These are phyloP conservation scores for Ophiognomonia clavigignenti-juglandacearum DNA, from an alignment of 2,329 filamentous ascomycete species.

Conservation along the genomic window DNA sequence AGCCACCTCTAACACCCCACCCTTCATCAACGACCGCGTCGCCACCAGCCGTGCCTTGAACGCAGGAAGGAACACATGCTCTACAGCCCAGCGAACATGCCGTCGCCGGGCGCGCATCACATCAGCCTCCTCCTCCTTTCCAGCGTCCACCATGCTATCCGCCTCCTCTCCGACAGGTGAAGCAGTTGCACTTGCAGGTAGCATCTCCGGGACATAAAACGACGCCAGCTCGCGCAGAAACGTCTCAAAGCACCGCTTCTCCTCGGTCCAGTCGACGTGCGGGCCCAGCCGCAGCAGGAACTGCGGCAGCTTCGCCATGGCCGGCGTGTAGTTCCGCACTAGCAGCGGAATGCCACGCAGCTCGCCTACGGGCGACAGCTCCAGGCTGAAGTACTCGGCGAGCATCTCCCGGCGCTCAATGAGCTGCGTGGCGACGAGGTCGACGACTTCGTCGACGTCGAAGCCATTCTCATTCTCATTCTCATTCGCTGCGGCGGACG, in stretches of 20 bases:
- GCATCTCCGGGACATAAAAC: constrained; percentile 84
- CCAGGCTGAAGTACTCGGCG: constrained; percentile 84
- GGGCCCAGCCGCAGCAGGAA: constrained; percentile 88
- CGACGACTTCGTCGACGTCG: constrained; percentile 61
- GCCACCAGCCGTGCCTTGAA: constrained; percentile 79
- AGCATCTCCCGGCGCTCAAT: constrained; percentile 80
- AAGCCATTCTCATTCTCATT: constrained; percentile 51
- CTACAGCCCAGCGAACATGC: constrained; percentile 70
- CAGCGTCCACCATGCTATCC: constrained; percentile 22
- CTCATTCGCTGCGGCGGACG: constrained; percentile 39
- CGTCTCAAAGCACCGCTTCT: constrained; percentile 78
- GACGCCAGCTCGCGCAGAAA: constrained; percentile 83
- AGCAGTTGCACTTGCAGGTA: too few relatives aligned
- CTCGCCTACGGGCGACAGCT: constrained; percentile 73
- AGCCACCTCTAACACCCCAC: constrained; percentile 76
- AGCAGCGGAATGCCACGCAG: constrained; percentile 77
- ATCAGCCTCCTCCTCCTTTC: constrained; percentile 38
- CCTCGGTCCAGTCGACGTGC: constrained; percentile 78
- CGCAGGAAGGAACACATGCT: constrained; percentile 85
- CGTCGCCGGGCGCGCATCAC: constrained; percentile 55
- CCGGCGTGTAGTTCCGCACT: constrained; percentile 82
- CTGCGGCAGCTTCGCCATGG: constrained; percentile 77
- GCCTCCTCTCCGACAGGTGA: too few relatives aligned
- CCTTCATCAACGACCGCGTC: constrained; percentile 70
- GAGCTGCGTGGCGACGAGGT: constrained; percentile 62